Evolutionary conservation across 257 asterid species (phyloP), one percentile per base, ranked within the genome.

Genomic region (Lavandula angustifolia): DNA sequence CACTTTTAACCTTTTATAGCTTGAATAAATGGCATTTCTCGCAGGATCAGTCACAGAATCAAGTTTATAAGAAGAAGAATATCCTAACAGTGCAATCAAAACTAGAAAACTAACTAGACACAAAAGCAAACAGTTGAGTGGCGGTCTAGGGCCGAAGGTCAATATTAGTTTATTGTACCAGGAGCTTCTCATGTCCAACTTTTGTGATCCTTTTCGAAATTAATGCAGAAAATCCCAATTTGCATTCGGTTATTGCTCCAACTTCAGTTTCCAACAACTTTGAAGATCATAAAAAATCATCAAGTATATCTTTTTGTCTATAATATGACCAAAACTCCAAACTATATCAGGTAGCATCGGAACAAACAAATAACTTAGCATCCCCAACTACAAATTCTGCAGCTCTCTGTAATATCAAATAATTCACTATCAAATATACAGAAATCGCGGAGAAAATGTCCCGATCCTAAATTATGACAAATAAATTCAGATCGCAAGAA

Each of bases 161-260:
- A 78, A 37, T 40, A 79, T 61, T 43, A 82, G 69, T 75, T 81
- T 94, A 68, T 82, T 90, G 71, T 71, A 67, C 96, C 91, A 90
- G 73, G 80, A 71, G 82, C 94, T 83, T 94, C 95, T 94, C 99
- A 90, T 90, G 82, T 86, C 94, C 85, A 75, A 71, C 60, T 74
- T 52, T 65, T 67, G 72, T 57, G 56, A 80, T 70, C 75, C 73
- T 67, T 70, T 69, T 35, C 47, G 22, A 47, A 71, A 56, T 22
- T 16, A 68, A 54, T 41, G 18, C 60, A 56, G 10, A 65, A 35
- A 71, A 54, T 41, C 69, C 72, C 75, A 50, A 9, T 46, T 55
- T 27, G 49, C 58, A 27, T 50, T 11, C 48, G 60, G 74, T 72
- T 80, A 80, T 72, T 76, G 79, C 76, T 77, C 79, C 27, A 22